Percentiles rank a stretch among this genome's conserved stretches.
These are phyloP conservation scores for Mortierella sp. DNA, from an alignment of 371 early-diverging fungal species.

Conservation along the genomic window DNA sequence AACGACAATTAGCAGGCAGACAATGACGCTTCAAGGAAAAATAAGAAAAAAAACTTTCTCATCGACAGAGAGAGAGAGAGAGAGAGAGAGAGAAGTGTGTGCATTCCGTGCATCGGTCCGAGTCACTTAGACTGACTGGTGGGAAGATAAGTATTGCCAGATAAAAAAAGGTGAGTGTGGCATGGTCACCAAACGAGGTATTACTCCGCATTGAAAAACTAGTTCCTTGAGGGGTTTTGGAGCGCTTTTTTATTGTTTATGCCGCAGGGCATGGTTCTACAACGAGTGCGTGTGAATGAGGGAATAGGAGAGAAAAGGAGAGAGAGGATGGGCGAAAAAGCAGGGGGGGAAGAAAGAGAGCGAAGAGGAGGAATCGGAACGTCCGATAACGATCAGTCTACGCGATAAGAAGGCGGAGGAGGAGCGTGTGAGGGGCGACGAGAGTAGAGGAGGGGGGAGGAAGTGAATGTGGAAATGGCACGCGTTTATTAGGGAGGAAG, in stretches of 20 bases:
- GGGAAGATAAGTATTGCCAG: not conserved
- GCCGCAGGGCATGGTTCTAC: not conserved
- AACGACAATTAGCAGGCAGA: not conserved
- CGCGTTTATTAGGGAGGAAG: not conserved
- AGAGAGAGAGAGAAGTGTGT: not conserved
- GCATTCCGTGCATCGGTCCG: conserved; percentile 6
- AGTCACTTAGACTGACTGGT: not conserved
- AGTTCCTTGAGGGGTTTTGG: not conserved
- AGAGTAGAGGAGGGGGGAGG: not conserved
- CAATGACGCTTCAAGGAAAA: not conserved
- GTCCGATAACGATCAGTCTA: conserved; percentile 4
- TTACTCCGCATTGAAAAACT: not conserved
- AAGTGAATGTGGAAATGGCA: conserved; percentile 3
- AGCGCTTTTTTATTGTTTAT: not conserved
- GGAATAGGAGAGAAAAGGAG: too few species aligned
- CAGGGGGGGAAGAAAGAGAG: not conserved
- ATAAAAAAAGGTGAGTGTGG: not conserved
- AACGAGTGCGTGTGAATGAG: not conserved
- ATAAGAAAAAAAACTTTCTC: not conserved
- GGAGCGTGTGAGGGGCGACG: not conserved
- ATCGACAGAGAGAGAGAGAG: not conserved
- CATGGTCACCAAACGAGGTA: not conserved
- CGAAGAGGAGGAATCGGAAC: not conserved
- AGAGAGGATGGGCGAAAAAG: not conserved
- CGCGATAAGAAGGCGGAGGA: not conserved